Evolutionary conservation across 176 grass and related monocot genomes (phyloP).

Genomic region (Cymbopogon citratus): DNA sequence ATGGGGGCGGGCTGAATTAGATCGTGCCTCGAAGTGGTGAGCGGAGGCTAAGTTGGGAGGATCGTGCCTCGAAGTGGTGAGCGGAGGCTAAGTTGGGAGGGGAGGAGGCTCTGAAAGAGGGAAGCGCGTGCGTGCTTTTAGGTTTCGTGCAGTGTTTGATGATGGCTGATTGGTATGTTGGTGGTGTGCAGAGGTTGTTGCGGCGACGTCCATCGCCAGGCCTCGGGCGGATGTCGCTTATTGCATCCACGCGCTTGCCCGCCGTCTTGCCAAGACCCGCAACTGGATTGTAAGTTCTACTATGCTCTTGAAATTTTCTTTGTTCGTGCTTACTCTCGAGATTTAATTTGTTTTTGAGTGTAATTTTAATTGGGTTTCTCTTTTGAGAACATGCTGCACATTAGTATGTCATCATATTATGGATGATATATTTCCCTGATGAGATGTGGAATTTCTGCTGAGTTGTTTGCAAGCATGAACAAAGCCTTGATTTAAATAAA

Average conservation of each 20-base stretch:
- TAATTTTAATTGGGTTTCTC: background rate
- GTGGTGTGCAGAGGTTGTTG: constrained; percentile 65
- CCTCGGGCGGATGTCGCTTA: constrained; percentile 88
- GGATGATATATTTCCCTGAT: background rate
- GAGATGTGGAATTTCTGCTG: background rate
- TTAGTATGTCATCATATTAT: background rate
- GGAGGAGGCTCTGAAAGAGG: background rate
- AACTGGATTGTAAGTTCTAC: constrained; percentile 82
- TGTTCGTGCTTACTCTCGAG: background rate
- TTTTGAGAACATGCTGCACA: background rate
- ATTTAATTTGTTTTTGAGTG: background rate
- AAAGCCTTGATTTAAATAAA: background rate
- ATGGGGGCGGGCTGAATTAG: constrained; percentile 20
- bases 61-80: no score
- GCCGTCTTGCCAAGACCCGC: constrained; percentile 85
- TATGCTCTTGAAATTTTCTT: background rate
- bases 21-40: constrained; percentile 33
- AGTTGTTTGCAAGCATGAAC: background rate
- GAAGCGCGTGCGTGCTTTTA: background rate
- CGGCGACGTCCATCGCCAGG: constrained; percentile 77
- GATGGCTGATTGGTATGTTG: background rate
- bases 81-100: no score
- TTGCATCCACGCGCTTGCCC: constrained; percentile 85
- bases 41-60: no score
- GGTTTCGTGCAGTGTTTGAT: background rate